Evolutionary conservation across 768 basidiomycete species (phyloP), one percentile per base, ranked within the genome.

Genomic region (Termitomyces sp.): DNA sequence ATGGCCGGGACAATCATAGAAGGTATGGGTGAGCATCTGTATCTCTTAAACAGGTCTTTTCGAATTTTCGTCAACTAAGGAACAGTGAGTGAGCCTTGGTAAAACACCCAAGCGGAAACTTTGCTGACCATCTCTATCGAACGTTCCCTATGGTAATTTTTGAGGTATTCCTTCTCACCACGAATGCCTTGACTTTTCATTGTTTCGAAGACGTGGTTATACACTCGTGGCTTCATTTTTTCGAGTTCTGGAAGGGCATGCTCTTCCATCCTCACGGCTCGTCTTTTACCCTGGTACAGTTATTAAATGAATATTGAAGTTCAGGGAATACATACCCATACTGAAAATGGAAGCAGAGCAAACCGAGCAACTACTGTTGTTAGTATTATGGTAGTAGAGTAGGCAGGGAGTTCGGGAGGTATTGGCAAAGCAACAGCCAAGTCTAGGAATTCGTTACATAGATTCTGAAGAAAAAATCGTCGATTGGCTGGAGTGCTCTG

Each of bases 371-470:
- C 67, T 41, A 89, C 67, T 3, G 91, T 86, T 57, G 84, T 77
- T 3, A 91, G 67, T 54, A 93, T 86, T 59, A 93, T 91, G 2
- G 89, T 86, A 1, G 84, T 80, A 6, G 91, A 82, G 71, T 93
- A 93, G 0, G 84, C 72, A 0, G 91, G 90, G 62, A 84, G 76
- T 11, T 79, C 80, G 0, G 85, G 76, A 24, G 91, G 89, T 63
- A 83, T 75, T 2, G 91, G 91, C n/a, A 92, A 74, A 4, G 88
- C 89, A 39, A 83, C 67, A 24, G 91, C 87, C 51, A 92, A 73
- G 76, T 93, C 91, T 15, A 92, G 76, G 66, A 92, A 91, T 11
- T 83, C 85, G 66, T 91, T 78, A 37, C 80, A 78, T 56, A 86
- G 69, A 45, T 66, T 68, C 57, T 78, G 79, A 36, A 81, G 68